Base-by-base conservation (phyloP, 441 rosid species). In the Manihot esculenta region DNA sequence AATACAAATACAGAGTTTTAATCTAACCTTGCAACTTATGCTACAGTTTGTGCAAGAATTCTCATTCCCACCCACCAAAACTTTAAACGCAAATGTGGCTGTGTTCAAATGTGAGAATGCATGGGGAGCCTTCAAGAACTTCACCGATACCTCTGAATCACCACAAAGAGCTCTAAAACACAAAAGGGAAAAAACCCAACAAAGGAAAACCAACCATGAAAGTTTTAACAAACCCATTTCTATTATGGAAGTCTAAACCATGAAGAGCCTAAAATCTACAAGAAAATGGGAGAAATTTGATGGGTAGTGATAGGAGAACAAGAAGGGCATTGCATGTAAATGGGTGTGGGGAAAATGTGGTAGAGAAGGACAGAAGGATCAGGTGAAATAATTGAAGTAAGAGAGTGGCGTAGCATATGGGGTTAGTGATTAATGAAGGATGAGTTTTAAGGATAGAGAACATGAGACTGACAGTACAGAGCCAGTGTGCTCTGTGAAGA, bases 61-160 rank as follows among this genome's bases (percentile, higher is more conserved):
- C 51, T 54, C 82, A 78, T 80, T 79, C 57, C 77, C 88, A 72
- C 74, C 80, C 66, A 72, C 84, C 44, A 83, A 70, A 42, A 87
- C 85, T 78, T 88, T 80, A 73, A 94, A 92, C 55, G 74, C 84
- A 79, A 94, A 92, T 55, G 82, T 86, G 72, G 97, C 89, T 0
- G 85, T 80, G 66, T 70, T 83, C 71, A 84, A 81, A 74, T 78
- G 89, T 7, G 97, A 92, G 70, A 79, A 70, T 59, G 82, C 67
- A 62, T 47, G 81, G 67, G 99, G 99, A 77, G 86, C 74, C 83
- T 81, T 82, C 73, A 88, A 78, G 83, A 92, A 86, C 84, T 92
- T 85, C n/a, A 92, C 80, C 60, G 85, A 80, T 33, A 82, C 70
- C 72, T 80, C 83, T 72, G 87, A 66, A 82, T 64, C 81, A 74